Evolutionary conservation across 108 stramenopile species (phyloP).

Genomic region (Skeletonema marinoi): DNA sequence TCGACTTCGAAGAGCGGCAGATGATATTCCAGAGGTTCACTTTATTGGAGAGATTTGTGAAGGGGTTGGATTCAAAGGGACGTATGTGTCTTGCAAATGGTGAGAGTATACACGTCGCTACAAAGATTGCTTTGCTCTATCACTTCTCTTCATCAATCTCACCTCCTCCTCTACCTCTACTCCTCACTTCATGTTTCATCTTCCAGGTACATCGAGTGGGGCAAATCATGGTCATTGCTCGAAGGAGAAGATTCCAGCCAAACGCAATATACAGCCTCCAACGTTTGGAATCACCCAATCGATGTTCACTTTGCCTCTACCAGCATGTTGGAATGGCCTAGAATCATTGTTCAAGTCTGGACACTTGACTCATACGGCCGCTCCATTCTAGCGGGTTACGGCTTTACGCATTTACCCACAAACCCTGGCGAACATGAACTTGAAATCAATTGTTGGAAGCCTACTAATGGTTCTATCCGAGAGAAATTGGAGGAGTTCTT

Average conservation of each 20-base stretch:
- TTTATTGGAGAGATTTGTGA: slow-evolving; percentile 62
- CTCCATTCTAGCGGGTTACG: slow-evolving; percentile 60
- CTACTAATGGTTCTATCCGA: slow-evolving; percentile 36
- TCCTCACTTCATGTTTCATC: not conserved
- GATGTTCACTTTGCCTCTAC: slow-evolving; percentile 67
- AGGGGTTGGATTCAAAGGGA: slow-evolving; percentile 53
- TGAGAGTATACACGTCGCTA: slow-evolving; percentile 11
- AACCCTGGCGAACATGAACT: slow-evolving; percentile 55
- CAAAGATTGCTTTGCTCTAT: not conserved
- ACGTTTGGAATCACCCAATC: slow-evolving; percentile 67
- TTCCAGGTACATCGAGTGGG: slow-evolving; percentile 55
- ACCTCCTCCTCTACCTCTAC: not conserved
- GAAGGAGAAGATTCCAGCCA: slow-evolving; percentile 54
- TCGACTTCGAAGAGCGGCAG: slow-evolving; percentile 37
- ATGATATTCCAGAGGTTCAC: slow-evolving; percentile 62
- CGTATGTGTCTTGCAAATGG: slow-evolving; percentile 65
- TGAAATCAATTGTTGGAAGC: slow-evolving; percentile 56
- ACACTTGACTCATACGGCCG: slow-evolving; percentile 65
- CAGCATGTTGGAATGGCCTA: slow-evolving; percentile 67
- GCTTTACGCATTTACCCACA: slow-evolving; percentile 61
- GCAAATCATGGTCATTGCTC: slow-evolving; percentile 54
- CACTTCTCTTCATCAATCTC: not conserved
- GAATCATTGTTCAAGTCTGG: slow-evolving; percentile 61
- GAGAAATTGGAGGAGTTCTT: slow-evolving; percentile 67
- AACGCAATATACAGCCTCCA: slow-evolving; percentile 56